phyloP scores from a whole-genome alignment of 2,329 filamentous ascomycete genomes.

The Harringtonia aguacate region DNA sequence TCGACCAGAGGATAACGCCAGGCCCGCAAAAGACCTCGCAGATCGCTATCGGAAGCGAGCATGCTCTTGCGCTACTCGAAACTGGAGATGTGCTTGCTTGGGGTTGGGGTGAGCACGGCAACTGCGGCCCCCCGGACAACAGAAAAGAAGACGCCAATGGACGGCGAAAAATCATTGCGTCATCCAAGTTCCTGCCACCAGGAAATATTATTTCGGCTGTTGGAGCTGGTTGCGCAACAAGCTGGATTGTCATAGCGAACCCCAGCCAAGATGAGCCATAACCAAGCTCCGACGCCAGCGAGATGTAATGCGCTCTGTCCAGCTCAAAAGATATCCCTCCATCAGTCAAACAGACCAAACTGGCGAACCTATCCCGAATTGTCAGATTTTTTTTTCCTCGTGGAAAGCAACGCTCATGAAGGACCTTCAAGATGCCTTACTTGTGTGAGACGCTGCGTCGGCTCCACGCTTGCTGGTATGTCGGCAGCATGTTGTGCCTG shows the following conservation, averaged over 20 bases:
- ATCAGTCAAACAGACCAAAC: conserved; percentile 21
- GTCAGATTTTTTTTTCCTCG: conserved; percentile 20
- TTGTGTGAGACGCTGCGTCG: conserved; percentile 65
- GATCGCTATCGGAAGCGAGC: conserved; percentile 83
- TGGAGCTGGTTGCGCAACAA: conserved; percentile 85
- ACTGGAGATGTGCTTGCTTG: conserved; percentile 64
- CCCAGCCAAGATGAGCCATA: not conserved
- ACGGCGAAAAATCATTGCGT: conserved; percentile 56
- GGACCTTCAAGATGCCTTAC: conserved; percentile 23
- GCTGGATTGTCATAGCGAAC: conserved; percentile 46
- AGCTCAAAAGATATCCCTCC: not conserved
- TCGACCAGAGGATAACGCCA: conserved; percentile 68
- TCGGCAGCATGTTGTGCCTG: conserved; percentile 7
- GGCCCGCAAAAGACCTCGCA: conserved; percentile 37
- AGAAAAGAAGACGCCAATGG: conserved; percentile 56
- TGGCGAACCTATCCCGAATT: conserved; percentile 15
- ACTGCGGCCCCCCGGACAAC: conserved; percentile 56
- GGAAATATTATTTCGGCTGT: conserved; percentile 46
- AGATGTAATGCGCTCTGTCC: too few relatives aligned
- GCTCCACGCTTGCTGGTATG: conserved; percentile 40
- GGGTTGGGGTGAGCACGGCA: conserved; percentile 98
- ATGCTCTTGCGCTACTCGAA: conserved; percentile 62
- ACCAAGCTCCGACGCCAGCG: not conserved
- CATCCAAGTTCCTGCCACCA: conserved; percentile 41
- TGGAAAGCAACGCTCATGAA: too few relatives aligned